Evolutionary conservation across 441 rosid species (phyloP).

Genomic region (Euphorbia schlechtendalii): DNA sequence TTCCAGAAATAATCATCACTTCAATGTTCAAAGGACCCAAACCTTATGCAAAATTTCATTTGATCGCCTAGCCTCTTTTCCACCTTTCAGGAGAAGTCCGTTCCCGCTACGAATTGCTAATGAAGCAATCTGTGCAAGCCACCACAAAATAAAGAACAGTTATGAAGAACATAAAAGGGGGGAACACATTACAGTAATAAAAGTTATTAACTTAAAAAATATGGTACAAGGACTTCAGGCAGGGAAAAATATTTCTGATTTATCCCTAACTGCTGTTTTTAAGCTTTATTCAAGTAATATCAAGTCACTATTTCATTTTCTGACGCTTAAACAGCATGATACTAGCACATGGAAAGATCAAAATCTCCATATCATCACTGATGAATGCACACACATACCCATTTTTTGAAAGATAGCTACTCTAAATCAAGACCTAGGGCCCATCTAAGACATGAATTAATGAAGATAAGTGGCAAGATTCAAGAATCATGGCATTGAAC

Average conservation of each 20-base stretch:
- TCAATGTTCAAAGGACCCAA: slow-evolving; percentile 14
- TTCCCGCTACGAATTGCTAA: slow-evolving; percentile 95
- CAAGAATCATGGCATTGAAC: too few species aligned
- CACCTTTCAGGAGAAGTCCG: slow-evolving; percentile 91
- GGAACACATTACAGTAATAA: neutral
- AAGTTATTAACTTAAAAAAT: neutral
- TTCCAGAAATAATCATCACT: too few species aligned
- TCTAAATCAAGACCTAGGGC: neutral
- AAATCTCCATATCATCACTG: too few species aligned
- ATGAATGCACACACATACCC: too few species aligned
- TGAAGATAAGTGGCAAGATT: neutral
- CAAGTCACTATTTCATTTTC: neutral
- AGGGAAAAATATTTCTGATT: neutral
- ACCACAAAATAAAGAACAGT: slow-evolving; percentile 14
- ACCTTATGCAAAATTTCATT: slow-evolving; percentile 96
- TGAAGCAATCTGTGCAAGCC: slow-evolving; percentile 73
- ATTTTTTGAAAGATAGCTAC: neutral
- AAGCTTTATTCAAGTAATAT: too few species aligned
- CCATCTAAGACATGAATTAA: neutral
- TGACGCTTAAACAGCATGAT: neutral
- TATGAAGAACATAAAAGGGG: neutral
- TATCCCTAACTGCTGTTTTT: neutral
- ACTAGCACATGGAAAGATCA: neutral
- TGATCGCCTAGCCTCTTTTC: slow-evolving; percentile 88
- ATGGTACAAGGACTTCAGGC: neutral